Percentiles rank a stretch among this genome's conserved stretches.
Evolutionary conservation across 164 flowering plant species (phyloP).

Genomic region (Umbilicus rupestris): DNA sequence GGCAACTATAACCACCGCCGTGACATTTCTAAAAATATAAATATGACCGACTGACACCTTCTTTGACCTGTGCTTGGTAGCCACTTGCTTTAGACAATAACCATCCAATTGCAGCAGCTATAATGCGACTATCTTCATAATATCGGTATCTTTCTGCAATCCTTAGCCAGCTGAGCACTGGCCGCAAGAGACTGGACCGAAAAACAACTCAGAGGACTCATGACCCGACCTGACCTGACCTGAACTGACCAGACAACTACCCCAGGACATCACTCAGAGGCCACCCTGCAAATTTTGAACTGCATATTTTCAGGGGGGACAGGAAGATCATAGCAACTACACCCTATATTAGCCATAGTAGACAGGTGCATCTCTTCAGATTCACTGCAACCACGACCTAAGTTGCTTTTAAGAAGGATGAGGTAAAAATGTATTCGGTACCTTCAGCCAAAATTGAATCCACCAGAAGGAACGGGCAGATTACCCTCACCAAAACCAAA

Average conservation of each 20-base stretch:
- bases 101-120: not conserved
- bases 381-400: not conserved
- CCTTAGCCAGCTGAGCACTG: not conserved
- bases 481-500: conserved; percentile 46
- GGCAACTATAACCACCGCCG: too few relatives aligned
- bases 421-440: conserved; percentile 2
- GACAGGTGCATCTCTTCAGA: not conserved
- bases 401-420: not conserved
- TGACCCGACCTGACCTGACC: not conserved
- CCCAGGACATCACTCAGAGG: not conserved
- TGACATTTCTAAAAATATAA: too few relatives aligned
- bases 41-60: not conserved
- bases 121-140: not conserved
- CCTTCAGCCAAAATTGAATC: conserved; percentile 62
- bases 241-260: not conserved
- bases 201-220: not conserved
- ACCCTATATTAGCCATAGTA: not conserved
- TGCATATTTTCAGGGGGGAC: not conserved
- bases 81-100: not conserved
- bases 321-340: not conserved
- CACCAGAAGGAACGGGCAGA: conserved; percentile 43
- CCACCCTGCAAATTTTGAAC: not conserved
- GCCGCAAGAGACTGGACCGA: not conserved
- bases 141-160: not conserved
- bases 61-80: not conserved